These are phyloP conservation scores for Tetracladium maxilliforme DNA, from an alignment of 2,329 filamentous ascomycete species.

Conservation along the genomic window DNA sequence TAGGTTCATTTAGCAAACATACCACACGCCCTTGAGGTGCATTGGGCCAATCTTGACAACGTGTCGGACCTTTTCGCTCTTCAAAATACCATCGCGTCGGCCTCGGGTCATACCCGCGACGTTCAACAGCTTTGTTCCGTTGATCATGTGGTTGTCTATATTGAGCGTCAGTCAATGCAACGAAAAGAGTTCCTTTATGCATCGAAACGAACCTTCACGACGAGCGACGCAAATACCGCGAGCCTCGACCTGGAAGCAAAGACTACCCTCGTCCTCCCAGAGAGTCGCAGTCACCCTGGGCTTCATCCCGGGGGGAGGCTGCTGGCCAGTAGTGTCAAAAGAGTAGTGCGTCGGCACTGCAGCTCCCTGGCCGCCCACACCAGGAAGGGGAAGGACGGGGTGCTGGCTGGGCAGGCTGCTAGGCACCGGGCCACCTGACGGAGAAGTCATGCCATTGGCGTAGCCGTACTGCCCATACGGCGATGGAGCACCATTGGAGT, in stretches of 20 bases:
- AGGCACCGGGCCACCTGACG: slow-evolving; percentile 50
- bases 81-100: slow-evolving; percentile 86
- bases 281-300: slow-evolving; percentile 89
- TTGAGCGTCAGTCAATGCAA: slow-evolving; percentile 4
- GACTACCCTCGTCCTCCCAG: slow-evolving; percentile 95
- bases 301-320: slow-evolving; percentile 89
- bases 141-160: slow-evolving; percentile 96
- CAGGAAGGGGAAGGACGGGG: slow-evolving; percentile 56
- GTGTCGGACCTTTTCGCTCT: slow-evolving; percentile 92
- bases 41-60: slow-evolving; percentile 98
- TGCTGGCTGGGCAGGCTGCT: slow-evolving; percentile 52
- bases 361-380: slow-evolving; percentile 29
- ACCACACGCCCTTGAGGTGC: slow-evolving; percentile 97
- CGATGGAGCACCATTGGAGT: slow-evolving; percentile 44
- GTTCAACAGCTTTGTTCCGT: slow-evolving; percentile 91
- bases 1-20: slow-evolving; percentile 21
- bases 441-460: slow-evolving; percentile 63
- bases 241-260: slow-evolving; percentile 96
- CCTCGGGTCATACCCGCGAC: slow-evolving; percentile 97
- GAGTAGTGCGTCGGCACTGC: slow-evolving; percentile 40
- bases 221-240: slow-evolving; percentile 91
- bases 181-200: no score
- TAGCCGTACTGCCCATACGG: slow-evolving; percentile 61
- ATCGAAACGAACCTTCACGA: slow-evolving; percentile 65
- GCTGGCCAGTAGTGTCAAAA: slow-evolving; percentile 78